Base-by-base conservation (phyloP, 2,329 filamentous ascomycete species). In the Alternaria brassicicola region DNA sequence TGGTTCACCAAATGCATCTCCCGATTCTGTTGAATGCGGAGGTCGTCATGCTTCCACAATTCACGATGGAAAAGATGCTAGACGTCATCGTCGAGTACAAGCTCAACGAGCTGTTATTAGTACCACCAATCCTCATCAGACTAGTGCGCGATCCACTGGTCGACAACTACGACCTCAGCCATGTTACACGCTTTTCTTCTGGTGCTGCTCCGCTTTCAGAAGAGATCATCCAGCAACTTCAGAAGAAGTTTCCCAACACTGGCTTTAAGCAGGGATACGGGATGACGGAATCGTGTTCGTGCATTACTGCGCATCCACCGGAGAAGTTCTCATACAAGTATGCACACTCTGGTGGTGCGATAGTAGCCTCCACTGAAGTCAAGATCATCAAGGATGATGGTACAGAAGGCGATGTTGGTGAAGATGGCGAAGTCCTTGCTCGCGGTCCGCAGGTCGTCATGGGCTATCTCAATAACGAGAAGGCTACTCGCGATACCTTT, bases 191-290 rank as follows among this genome's bases (percentile, higher is more conserved):
- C 0, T 86, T 89, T 70, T 84, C 83, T 0, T 86, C 83, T 1
- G 87, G 87, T 7, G 86, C 87, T 0, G 87, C 87, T 0, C 87
- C 87, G 0, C 65, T 88, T 3, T 81, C 82, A 21, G 82, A 82
- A 59, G 79, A 89, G 68, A 83, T 89, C 52, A 78, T 89, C 15
- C 80, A 83, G 23, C 78, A 83, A 23, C 76, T 89, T 13, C 74
- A 84, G 56, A 78, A 80, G 59, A 83, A 81, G 46, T 89, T 88
- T 65, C 87, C 86, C 0, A 76, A 81, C 1, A 86, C 83, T 0
- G 85, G 85, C 0, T 87, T 89, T 73, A 86, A 86, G 65, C 87
- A 89, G 67, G 86, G 86, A 2, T 89, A 89, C 65, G 88, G 88
- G 26, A 89, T 90, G 86, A 90, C 88, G 0, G 88, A 89, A 71